Evolutionary conservation across 345 rosid species (phyloP), one percentile per base, ranked within the genome.

Genomic region (Eucalyptus albens): DNA sequence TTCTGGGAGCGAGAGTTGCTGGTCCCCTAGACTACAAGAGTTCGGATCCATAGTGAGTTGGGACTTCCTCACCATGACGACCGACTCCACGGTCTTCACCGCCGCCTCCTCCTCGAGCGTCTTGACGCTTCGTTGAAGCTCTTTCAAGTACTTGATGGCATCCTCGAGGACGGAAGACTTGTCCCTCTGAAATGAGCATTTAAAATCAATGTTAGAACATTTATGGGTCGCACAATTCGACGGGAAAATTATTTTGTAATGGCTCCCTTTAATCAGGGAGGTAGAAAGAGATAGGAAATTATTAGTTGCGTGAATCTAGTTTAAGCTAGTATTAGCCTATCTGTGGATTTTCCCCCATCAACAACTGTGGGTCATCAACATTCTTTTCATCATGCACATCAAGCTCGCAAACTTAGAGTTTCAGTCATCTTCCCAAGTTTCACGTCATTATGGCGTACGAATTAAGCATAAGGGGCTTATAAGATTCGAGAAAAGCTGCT

Each of bases 121-220:
- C 90, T 91, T 91, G 49, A 95, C 92, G 31, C 93, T 96, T 87
- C 93, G 97, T 91, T 96, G 96, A 31, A 96, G 96, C n/a, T 97
- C 92, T 90, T 95, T 96, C 88, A 96, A 19, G 89, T 94, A 93
- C 91, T 95, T 93, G 60, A 93, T 93, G 12, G 98, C 94, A 5
- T 95, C 96, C 87, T 92, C 97, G 67, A 97, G 96, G 82, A 97
- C 89, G 9, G 99, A 92, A 49, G 96, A 90, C 90, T 94, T 97
- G 91, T 96, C 99, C 87, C 91, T 92, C 98, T 97, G 92, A 11
- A 65, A 81, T 45, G 3, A 16, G 50, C 31, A 21, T 15, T 72
- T 7, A 24, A 10, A 44, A 72, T 69, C 80, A 15, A 19, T 26
- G 15, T 33, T 5, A 6, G 24, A 12, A 81, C 12, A 88, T 44